Conservation (phyloP, 805 yeast species). For the Starmerella sp. region DNA sequence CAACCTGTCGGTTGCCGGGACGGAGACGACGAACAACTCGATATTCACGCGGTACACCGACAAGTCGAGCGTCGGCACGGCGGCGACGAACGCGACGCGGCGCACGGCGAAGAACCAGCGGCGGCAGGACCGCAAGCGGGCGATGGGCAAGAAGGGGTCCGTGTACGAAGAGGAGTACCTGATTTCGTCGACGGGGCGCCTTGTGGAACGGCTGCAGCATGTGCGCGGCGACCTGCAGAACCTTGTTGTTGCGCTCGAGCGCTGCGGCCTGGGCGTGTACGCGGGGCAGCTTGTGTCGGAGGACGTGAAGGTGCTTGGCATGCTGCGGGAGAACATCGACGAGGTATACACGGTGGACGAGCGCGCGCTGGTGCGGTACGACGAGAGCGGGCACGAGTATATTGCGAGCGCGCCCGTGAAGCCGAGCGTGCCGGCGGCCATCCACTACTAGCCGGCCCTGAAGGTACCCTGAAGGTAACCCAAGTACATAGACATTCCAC, state of each 20-base stretch:
- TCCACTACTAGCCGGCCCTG: background rate
- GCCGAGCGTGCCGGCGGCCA: slow-evolving; percentile 15
- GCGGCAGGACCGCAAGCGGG: slow-evolving; percentile 89
- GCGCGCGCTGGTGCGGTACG: slow-evolving; percentile 75
- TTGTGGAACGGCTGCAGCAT: slow-evolving; percentile 66
- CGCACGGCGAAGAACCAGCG: slow-evolving; percentile 84
- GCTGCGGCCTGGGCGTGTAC: slow-evolving; percentile 63
- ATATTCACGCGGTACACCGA: slow-evolving; percentile 95
- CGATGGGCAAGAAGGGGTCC: slow-evolving; percentile 96
- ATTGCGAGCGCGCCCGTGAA: slow-evolving; percentile 35
- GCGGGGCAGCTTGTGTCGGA: slow-evolving; percentile 69
- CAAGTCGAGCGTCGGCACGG: slow-evolving; percentile 78
- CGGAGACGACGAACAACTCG: slow-evolving; percentile 87
- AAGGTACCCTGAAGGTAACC: too few relatives aligned
- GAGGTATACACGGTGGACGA: slow-evolving; percentile 79
- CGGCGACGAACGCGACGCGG: slow-evolving; percentile 91
- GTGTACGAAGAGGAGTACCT: slow-evolving; percentile 94
- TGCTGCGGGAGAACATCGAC: slow-evolving; percentile 47
- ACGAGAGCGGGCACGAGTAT: slow-evolving; percentile 79
- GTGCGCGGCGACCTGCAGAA: slow-evolving; percentile 64
- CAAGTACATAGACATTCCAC: too few relatives aligned
- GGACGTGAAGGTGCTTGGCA: slow-evolving; percentile 45
- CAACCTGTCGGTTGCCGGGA: slow-evolving; percentile 87
- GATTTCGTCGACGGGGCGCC: slow-evolving; percentile 75
- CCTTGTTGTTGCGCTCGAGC: slow-evolving; percentile 62